phyloP scores from a whole-genome alignment of 2,329 filamentous ascomycete genomes.

The Fusarium brevicatenulatum region DNA sequence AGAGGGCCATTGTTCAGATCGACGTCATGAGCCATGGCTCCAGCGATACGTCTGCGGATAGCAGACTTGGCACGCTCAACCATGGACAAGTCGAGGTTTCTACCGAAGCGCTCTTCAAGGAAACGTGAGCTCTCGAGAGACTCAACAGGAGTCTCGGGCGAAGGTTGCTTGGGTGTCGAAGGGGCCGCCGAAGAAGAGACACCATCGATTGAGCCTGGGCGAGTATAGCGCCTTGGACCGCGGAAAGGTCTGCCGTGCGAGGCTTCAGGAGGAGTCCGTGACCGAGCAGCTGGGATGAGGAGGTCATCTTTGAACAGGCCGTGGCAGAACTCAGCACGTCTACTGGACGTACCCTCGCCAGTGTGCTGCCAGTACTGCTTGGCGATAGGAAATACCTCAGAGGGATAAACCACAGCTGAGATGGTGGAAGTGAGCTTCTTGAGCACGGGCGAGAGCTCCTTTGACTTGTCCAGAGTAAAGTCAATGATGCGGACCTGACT shows the following conservation, averaged over 20 bases:
- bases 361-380: conserved; percentile 98
- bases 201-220: conserved; percentile 54
- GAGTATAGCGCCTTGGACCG: conserved; percentile 84
- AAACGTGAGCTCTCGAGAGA: conserved; percentile 78
- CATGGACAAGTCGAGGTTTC: conserved; percentile 84
- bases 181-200: conserved; percentile 21
- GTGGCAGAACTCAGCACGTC: conserved; percentile 90
- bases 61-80: conserved; percentile 86
- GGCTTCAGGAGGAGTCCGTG: conserved; percentile 42
- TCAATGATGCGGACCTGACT: conserved; percentile 66
- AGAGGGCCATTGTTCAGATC: conserved; percentile 55
- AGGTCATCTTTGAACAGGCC: conserved; percentile 76
- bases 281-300: conserved; percentile 50
- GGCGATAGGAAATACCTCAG: conserved; percentile 74
- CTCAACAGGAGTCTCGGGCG: conserved; percentile 48
- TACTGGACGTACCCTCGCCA: conserved; percentile 90
- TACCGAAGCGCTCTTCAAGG: conserved; percentile 92
- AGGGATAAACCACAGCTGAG: conserved; percentile 77
- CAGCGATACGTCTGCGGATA: conserved; percentile 87
- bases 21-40: conserved; percentile 78
- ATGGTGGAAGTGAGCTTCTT: conserved; percentile 67
- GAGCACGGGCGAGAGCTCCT: conserved; percentile 62
- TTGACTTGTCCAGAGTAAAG: conserved; percentile 69
- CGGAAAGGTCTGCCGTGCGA: conserved; percentile 59
- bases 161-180: conserved; percentile 23